phyloP scores from a whole-genome alignment of 768 basidiomycete genomes.

The Terana coerulea region DNA sequence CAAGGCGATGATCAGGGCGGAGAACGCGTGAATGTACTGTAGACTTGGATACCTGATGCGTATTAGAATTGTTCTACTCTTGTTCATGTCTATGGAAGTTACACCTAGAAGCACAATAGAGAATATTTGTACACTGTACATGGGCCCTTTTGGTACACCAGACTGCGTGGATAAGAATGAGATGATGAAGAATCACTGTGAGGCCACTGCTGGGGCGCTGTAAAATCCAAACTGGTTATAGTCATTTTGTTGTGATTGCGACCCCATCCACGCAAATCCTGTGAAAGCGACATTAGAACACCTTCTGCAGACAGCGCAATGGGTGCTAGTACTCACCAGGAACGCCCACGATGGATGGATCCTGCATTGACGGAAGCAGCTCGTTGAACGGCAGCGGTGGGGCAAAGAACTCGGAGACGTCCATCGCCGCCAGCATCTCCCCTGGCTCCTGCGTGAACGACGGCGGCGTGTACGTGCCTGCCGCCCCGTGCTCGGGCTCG shows the following conservation, averaged over 20 bases:
- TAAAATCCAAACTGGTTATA: neutral
- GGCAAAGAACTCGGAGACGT: slow-evolving; percentile 39
- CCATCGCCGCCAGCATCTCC: neutral
- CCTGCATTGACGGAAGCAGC: slow-evolving; percentile 54
- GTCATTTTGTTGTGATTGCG: slow-evolving; percentile 7
- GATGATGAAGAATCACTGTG: neutral
- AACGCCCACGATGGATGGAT: slow-evolving; percentile 44
- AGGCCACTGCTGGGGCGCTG: neutral
- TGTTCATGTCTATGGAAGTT: too few relatives aligned
- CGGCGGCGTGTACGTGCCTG: neutral
- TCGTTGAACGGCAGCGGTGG: slow-evolving; percentile 60
- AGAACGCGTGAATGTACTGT: too few relatives aligned
- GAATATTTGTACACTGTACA: slow-evolving; percentile 1
- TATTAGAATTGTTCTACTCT: neutral
- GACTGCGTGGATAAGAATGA: too few relatives aligned
- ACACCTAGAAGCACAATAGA: too few relatives aligned
- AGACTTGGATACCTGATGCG: neutral
- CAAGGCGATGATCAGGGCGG: slow-evolving; percentile 16
- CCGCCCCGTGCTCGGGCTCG: neutral
- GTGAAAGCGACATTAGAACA: neutral
- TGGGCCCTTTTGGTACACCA: too few relatives aligned
- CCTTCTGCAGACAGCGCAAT: neutral
- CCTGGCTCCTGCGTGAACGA: slow-evolving; percentile 1
- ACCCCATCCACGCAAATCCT: slow-evolving; percentile 20
- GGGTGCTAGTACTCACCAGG: slow-evolving; percentile 38